phyloP scores from a whole-genome alignment of 192 early-diverging fungal species.

The Podila minutissima region DNA sequence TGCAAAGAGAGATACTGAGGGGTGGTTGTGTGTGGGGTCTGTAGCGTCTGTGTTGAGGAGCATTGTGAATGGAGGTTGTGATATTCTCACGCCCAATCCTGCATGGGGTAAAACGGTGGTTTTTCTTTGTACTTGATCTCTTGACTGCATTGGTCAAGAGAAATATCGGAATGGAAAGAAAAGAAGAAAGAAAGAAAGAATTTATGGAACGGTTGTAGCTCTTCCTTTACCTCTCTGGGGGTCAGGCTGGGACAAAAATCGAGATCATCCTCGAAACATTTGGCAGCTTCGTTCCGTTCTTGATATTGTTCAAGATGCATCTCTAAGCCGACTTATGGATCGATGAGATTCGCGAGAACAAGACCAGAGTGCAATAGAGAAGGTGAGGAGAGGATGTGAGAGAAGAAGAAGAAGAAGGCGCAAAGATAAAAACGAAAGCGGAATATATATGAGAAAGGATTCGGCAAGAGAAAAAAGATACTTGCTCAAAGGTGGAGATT shows the following conservation, averaged over 20 bases:
- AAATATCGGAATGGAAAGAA: background rate
- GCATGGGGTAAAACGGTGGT: too few relatives aligned
- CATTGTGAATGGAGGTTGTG: too few relatives aligned
- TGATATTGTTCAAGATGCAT: slow-evolving; percentile 19
- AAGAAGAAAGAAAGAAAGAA: too few relatives aligned
- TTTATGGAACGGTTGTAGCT: too few relatives aligned
- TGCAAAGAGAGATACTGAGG: too few relatives aligned
- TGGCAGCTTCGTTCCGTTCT: slow-evolving; percentile 27
- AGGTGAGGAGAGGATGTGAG: background rate
- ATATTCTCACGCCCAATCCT: background rate
- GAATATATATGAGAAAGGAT: too few relatives aligned
- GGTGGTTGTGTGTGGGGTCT: too few relatives aligned
- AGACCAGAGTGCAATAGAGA: background rate
- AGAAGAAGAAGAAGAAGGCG: background rate
- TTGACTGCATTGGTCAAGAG: background rate
- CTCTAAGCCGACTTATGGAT: background rate
- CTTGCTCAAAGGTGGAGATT: too few relatives aligned
- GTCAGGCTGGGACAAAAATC: slow-evolving; percentile 45
- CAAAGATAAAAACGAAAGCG: background rate
- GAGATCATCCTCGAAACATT: slow-evolving; percentile 40
- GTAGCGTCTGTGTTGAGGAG: too few relatives aligned
- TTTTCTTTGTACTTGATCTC: too few relatives aligned
- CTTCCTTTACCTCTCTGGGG: slow-evolving; percentile 19
- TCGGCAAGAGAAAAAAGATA: too few relatives aligned
- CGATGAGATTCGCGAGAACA: background rate